phyloP scores from a whole-genome alignment of 768 basidiomycete genomes.

The Pleurotus citrinopileatus region DNA sequence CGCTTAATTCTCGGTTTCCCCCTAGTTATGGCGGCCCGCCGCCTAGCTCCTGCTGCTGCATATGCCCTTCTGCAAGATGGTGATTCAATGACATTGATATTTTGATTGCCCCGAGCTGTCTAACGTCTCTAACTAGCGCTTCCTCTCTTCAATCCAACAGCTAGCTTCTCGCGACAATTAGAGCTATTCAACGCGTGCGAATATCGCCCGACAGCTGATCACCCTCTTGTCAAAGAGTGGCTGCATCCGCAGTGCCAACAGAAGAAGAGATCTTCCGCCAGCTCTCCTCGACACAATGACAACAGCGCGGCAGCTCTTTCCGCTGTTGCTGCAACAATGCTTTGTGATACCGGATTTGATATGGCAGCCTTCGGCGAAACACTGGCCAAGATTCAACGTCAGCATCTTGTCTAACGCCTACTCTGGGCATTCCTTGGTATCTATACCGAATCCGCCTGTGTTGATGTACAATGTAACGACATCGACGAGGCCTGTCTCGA shows the following conservation, averaged over 20 bases:
- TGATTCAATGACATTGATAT: slow-evolving; percentile 18
- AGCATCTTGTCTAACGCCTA: neutral
- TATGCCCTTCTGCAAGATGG: slow-evolving; percentile 40
- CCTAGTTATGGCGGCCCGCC: slow-evolving; percentile 46
- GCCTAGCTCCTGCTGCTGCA: slow-evolving; percentile 36
- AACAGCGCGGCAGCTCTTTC: neutral
- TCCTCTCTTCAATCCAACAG: slow-evolving; percentile 52
- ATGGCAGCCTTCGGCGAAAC: slow-evolving; percentile 22
- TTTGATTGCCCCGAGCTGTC: neutral
- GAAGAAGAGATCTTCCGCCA: neutral
- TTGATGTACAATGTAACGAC: neutral
- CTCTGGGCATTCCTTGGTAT: neutral
- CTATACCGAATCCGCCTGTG: neutral
- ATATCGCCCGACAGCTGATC: slow-evolving; percentile 33
- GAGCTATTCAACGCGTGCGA: slow-evolving; percentile 43
- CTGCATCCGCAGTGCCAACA: slow-evolving; percentile 15
- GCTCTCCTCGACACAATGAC: slow-evolving; percentile 9
- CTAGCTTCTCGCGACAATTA: slow-evolving; percentile 43
- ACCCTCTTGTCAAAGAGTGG: slow-evolving; percentile 41
- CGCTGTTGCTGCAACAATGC: slow-evolving; percentile 16
- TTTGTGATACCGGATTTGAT: slow-evolving; percentile 24
- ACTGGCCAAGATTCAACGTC: slow-evolving; percentile 19
- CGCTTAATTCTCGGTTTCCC: neutral
- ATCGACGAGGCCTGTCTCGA: neutral
- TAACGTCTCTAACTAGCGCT: slow-evolving; percentile 33